Base-by-base conservation (phyloP, 192 early-diverging fungal species). In the Phlyctochytrium planicorne region DNA sequence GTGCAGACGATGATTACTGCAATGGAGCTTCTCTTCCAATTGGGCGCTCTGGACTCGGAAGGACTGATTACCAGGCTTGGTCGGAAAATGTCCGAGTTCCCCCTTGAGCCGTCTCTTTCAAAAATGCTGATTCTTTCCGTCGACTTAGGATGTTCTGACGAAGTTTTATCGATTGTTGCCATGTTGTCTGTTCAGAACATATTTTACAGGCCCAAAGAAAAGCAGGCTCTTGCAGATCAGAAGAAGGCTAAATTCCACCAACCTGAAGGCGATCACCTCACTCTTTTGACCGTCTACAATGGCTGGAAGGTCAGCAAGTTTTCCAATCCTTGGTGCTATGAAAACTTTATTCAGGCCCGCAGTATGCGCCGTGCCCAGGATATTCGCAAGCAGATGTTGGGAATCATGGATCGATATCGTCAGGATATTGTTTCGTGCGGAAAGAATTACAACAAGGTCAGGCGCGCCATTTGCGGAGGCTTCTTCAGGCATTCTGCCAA, bases 231-330 rank as follows among this genome's bases (percentile, higher is more conserved):
- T 23, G 93, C 95, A 0, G 97, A 99, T 75, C 82, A 90, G 37
- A 97, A 97, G 65, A 94, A 97, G 60, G 96, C 95, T 31, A 96
- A 94, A 73, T 99, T 99, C 73, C 95, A 95, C 77, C 95, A 97
- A 66, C 92, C 95, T 1, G 97, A 99, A 67, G 95, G 94, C 0
- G 97, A 99, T 80, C 97, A 99, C 72, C 75, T 99, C 20, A 98
- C 97, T 1, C 80, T 99, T 52, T 81, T 99, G 31, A 88, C 96
- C 34, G 93, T 98, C 0, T 98, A 96, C 78, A 96, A 94, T 73
- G 92, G 85, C 52, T 99, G 97, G 97, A 90, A 91, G 66, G 87
- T 89, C n/a, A 88, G 88, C 67, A 95, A 95, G 27, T 96, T 91
- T 70, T 91, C 90, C 29, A 93, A 93, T 65, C 80, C 91, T 6